phyloP scores from a whole-genome alignment of 306 rosid species.

The Hippophae tibetana region DNA sequence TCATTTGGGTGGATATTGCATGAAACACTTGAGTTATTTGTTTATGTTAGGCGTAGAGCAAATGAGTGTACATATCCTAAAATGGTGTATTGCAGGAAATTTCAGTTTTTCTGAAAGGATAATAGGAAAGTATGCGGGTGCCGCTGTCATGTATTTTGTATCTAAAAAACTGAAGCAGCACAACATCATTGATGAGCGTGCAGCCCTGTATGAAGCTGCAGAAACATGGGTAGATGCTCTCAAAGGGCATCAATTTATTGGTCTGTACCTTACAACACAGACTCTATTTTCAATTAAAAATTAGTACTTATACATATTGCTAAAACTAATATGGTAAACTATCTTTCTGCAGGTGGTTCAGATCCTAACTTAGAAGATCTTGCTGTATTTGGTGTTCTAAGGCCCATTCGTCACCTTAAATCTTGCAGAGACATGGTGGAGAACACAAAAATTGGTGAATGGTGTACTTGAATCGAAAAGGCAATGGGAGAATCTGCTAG shows the following conservation, averaged over 20 bases:
- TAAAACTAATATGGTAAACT: constrained; percentile 7
- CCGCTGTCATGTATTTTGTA: constrained; percentile 93
- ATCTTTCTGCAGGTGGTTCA: constrained; percentile 49
- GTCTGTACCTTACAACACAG: constrained; percentile 25
- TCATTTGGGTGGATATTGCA: not conserved
- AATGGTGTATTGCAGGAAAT: constrained; percentile 45
- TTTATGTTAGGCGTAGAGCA: not conserved
- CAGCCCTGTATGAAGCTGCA: constrained; percentile 71
- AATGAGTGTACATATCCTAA: not conserved
- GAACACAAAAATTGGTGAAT: constrained; percentile 62
- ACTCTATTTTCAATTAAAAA: not conserved
- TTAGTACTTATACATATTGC: not conserved
- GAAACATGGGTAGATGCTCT: constrained; percentile 85
- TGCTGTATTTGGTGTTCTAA: constrained; percentile 72
- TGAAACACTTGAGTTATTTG: not conserved
- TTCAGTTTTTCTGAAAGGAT: constrained; percentile 72
- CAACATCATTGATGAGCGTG: constrained; percentile 76
- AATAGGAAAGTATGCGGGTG: constrained; percentile 75
- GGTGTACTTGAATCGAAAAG: constrained; percentile 67
- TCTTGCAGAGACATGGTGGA: constrained; percentile 81
- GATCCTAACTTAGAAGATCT: constrained; percentile 86
- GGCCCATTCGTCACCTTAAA: constrained; percentile 81
- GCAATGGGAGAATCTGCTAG: constrained; percentile 60
- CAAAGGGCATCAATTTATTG: constrained; percentile 63
- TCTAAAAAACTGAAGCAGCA: constrained; percentile 83